Base-by-base conservation (phyloP, 1,139 yeast genomes). In the Candida mesenterica region DNA sequence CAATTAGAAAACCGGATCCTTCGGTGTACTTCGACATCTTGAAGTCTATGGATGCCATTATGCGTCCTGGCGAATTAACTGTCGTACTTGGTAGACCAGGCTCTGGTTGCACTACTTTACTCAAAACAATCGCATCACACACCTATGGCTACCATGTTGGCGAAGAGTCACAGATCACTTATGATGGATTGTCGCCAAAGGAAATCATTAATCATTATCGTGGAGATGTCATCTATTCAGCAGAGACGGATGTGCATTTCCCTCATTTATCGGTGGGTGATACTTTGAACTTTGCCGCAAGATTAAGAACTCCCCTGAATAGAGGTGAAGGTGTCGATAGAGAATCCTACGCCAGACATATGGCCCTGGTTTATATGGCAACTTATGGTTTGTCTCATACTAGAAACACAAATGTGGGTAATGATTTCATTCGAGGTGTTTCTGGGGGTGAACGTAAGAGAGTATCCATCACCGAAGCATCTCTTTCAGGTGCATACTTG, bases 31-130 rank as follows among this genome's bases (percentile, higher is more conserved):
- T 69, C 34, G 80, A 81, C 40, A 84, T 84, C 42, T 61, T 82
- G 47, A 75, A 77, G 49, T 68, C 81, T 16, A 79, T 82, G 79
- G 86, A 82, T 46, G 90, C 84, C 18, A 49, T 79, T 5, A 65
- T 82, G 43, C 63, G 67, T 30, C 84, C 92, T 1, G 90, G 95
- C 37, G 86, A 83, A 49, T 66, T 85, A 36, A 75, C 86, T 4
- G 87, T 85, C 32, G 94, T 84, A 1, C 61, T 84, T 27, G 94
- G 94, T 29, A 75, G 90, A 55, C 94, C 94, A 0, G 94, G 94
- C 51, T 77, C 90, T 18, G 95, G 95, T 40, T 86, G 95, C 59
- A 75, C 95, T 2, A 84, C 95, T 2, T 71, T 84, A 34, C 62
- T 86, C 49, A 84, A 83, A 50, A 73, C 92, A 0, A 71, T 85